Base-by-base conservation (phyloP, 2,329 filamentous ascomycete species). In the Gremmenia infestans region DNA sequence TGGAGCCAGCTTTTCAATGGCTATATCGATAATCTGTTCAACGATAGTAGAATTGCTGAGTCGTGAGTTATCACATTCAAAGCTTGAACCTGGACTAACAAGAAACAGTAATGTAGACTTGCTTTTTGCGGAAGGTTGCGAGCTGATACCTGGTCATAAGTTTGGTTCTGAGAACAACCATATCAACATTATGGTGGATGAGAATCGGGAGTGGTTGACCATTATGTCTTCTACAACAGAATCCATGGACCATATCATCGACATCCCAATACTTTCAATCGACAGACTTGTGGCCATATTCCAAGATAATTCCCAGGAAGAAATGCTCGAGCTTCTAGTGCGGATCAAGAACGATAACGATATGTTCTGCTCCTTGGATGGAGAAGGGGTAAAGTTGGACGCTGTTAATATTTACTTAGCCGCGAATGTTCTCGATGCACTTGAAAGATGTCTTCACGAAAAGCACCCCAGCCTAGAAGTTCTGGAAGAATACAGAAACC, bases 1-100 rank as follows among this genome's bases (percentile, higher is more conserved):
- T 69, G 68, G 68, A 60, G 57, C 32, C 37, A 48, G 9, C 37
- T 19, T 8, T 67, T 68, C 19, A 56, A 64, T 17, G 11, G 36
- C 3, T 69, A 63, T 47, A n/a, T 68, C 9, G 64, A 67, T 39
- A 32, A 53, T 1, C 22, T 58, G 12, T 56, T 40, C 22, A 39
- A 36, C n/a, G 25, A 45, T 28, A 7, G 5, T n/a, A 48, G 17
- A 8, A 15, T 17, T 14, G 9, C 7, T 28, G 8, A 7, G 42
- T 25, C n/a, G n/a, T n/a, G 17, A n/a, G 22, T 19, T 3, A 19
- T 5, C 22, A 2, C 42, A 17, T 12, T 22, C 22, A 14, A 9
- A 25, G 57, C 36, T 19, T 17, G 6, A 53, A 28, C 35, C 54
- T 32, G n/a, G 11, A n/a, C 11, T 39, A n/a, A 42, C 17, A 32